These are phyloP conservation scores for Cenchrus fungigraminus DNA, from an alignment of 176 grass and related monocot species.

Conservation along the genomic window DNA sequence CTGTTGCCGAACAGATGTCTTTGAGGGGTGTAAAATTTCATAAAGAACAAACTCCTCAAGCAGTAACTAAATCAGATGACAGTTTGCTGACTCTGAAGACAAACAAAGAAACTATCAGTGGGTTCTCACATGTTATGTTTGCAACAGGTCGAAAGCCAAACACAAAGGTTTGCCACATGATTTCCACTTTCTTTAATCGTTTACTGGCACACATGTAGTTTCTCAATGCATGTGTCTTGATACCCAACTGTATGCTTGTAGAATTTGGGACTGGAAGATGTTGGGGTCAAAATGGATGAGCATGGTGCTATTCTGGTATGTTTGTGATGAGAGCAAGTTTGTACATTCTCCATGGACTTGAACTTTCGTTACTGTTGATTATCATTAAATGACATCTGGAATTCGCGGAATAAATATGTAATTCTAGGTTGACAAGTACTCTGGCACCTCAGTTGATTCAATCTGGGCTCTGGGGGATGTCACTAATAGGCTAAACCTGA, in stretches of 20 bases:
- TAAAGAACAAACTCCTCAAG: conserved; percentile 66
- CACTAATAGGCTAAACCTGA: conserved; percentile 79
- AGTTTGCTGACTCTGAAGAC: conserved; percentile 69
- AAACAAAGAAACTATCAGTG: conserved; percentile 71
- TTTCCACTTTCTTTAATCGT: too few relatives aligned
- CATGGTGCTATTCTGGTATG: conserved; percentile 75
- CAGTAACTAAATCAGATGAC: conserved; percentile 62
- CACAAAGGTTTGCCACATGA: conserved; percentile 55
- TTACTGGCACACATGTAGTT: background rate
- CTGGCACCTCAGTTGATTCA: conserved; percentile 70
- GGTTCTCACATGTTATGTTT: conserved; percentile 90
- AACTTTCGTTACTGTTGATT: background rate
- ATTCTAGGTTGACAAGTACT: conserved; percentile 74
- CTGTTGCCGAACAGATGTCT: conserved; percentile 75
- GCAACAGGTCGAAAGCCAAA: conserved; percentile 78
- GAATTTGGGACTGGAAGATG: conserved; percentile 76
- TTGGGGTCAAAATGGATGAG: conserved; percentile 65
- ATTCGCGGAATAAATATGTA: background rate
- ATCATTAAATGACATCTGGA: background rate
- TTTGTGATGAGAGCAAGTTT: background rate
- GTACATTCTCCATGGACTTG: background rate
- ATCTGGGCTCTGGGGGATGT: conserved; percentile 91
- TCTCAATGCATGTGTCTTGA: background rate
- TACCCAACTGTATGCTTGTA: conserved; percentile 26
- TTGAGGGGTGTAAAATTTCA: conserved; percentile 75